Evolutionary conservation across 768 basidiomycete genomes (phyloP), one percentile per base, ranked within the genome.

Genomic region (Mycena haematopus): DNA sequence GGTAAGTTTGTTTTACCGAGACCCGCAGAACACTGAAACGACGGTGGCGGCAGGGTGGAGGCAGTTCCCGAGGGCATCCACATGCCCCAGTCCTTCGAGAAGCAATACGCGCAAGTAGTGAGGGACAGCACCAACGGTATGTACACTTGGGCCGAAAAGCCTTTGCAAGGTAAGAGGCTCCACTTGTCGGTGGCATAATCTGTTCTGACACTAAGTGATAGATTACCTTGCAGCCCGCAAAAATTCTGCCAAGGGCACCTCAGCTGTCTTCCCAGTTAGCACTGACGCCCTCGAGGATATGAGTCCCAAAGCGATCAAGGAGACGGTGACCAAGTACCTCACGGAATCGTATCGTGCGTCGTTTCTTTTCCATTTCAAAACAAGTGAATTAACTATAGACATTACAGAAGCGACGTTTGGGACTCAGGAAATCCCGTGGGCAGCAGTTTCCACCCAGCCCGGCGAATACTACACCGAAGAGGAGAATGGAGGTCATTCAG

Each of bases 31-130:
- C 44, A 1, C 3, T 45, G 15, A 4, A 11, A 31, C n/a, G n/a
- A n/a, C n/a, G n/a, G n/a, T n/a, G n/a, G n/a, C n/a, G n/a, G 22
- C 33, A 62, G 61, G 61, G n/a, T 25, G 2, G 61, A 62, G 50
- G 61, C 27, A 10, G 22, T 52, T 29, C 56, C 62, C 2, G 21
- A 57, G 13, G 44, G n/a, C 2, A 44, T 63, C 35, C 19, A 22
- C 8, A 27, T 56, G 2, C 22, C 13, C 29, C 38, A 63, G 19
- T 2, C 50, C 0, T 58, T 63, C 33, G 17, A 58, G 11, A 46
- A 25, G 13, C 10, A 27, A 29, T 27, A 52, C 42, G n/a, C 1
- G 3, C 0, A 50, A 2, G 40, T 63, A 11, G 22, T 47, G 29
- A 21, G 13, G 2, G 33, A 51, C 3, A 5, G 7, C 17, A 10